Percentiles rank a stretch among this genome's conserved stretches.
Conservation (phyloP, 2,329 filamentous ascomycete species). For the Venturia pyrina region DNA sequence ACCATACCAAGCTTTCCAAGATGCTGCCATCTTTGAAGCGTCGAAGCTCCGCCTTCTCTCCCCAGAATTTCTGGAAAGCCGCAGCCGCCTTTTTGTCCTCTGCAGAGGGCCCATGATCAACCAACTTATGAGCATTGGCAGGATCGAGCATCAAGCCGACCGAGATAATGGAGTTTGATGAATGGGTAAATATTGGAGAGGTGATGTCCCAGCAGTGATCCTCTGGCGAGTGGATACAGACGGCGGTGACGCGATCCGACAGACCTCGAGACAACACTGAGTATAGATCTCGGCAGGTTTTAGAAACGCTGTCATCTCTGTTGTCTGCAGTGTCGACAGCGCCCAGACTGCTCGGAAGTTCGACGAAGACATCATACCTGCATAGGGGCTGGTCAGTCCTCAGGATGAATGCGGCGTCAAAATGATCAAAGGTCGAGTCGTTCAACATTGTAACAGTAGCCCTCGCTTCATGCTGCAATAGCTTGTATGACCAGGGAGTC, state of each 20-base stretch:
- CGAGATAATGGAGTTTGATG: conserved; percentile 33
- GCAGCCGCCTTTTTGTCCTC: conserved; percentile 77
- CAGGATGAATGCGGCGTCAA: conserved; percentile 72
- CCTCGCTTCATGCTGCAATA: conserved; percentile 65
- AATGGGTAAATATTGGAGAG: conserved; percentile 12
- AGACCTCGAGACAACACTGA: conserved; percentile 59
- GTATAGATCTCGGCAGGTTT: conserved; percentile 46
- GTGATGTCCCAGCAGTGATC: conserved; percentile 28
- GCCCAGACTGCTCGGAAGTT: conserved; percentile 17
- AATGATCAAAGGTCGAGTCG: conserved; percentile 65
- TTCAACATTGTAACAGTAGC: conserved; percentile 66
- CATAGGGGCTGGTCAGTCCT: conserved; percentile 42
- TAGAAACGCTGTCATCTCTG: not conserved
- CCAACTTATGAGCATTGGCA: conserved; percentile 59
- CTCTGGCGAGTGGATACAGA: conserved; percentile 34
- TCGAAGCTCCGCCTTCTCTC: conserved; percentile 80
- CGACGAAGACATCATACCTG: conserved; percentile 45
- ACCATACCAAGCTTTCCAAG: conserved; percentile 84
- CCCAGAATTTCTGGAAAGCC: conserved; percentile 86
- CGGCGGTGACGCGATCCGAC: conserved; percentile 60
- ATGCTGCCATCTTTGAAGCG: conserved; percentile 95
- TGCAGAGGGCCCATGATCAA: conserved; percentile 80
- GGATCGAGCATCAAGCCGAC: conserved; percentile 66
- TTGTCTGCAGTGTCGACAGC: not conserved
- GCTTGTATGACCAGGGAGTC: conserved; percentile 68